Conservation (phyloP, 371 early-diverging fungal genomes). For the Coemansia linderi region DNA sequence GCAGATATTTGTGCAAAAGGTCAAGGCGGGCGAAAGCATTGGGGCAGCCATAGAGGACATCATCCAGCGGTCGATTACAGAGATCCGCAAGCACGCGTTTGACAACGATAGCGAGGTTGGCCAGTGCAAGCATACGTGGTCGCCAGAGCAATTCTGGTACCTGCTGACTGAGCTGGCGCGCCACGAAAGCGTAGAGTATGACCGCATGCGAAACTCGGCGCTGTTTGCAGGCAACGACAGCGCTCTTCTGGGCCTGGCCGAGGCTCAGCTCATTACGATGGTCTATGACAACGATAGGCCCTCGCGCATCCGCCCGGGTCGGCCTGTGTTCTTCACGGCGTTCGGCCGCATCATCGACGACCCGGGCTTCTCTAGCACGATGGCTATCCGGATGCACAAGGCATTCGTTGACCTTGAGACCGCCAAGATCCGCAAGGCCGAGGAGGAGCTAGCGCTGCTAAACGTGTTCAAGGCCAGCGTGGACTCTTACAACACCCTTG, state of each 20-base stretch:
- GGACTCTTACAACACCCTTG: slow-evolving; percentile 32
- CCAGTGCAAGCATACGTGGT: slow-evolving; percentile 50
- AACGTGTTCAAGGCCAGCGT: slow-evolving; percentile 38
- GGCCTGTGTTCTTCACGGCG: slow-evolving; percentile 79
- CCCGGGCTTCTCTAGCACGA: slow-evolving; percentile 69
- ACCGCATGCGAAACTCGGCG: slow-evolving; percentile 73
- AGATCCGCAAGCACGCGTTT: slow-evolving; percentile 83
- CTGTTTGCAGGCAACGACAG: slow-evolving; percentile 79
- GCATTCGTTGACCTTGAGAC: slow-evolving; percentile 68
- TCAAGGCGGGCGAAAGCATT: slow-evolving; percentile 71
- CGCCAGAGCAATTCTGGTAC: slow-evolving; percentile 56
- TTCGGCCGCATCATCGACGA: slow-evolving; percentile 74
- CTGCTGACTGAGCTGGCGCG: slow-evolving; percentile 46
- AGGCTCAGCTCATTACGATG: slow-evolving; percentile 80
- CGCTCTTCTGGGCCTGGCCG: slow-evolving; percentile 80
- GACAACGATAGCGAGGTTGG: slow-evolving; percentile 66
- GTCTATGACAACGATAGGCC: slow-evolving; percentile 79
- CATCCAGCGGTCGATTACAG: slow-evolving; percentile 72
- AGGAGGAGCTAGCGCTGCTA: slow-evolving; percentile 65
- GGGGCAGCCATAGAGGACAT: slow-evolving; percentile 80
- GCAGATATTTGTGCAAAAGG: slow-evolving; percentile 80
- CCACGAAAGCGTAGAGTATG: slow-evolving; percentile 64
- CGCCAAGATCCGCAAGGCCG: slow-evolving; percentile 66
- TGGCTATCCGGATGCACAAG: slow-evolving; percentile 76
- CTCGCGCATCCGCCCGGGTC: slow-evolving; percentile 71